Evolutionary conservation across 2,329 filamentous ascomycete genomes (phyloP).

Genomic region (Cryphonectria carpinicola): DNA sequence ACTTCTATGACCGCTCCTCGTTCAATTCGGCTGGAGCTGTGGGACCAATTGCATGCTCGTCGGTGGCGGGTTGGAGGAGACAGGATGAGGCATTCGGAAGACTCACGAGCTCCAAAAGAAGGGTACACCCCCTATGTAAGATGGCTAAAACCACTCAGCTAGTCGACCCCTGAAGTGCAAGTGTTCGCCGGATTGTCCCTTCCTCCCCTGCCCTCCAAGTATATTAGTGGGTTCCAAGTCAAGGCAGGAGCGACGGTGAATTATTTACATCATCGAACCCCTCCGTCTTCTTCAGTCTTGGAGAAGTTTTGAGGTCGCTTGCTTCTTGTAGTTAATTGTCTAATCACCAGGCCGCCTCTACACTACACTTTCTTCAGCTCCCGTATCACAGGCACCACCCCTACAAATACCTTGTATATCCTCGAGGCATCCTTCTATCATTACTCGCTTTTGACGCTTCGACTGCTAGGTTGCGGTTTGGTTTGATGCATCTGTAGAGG

Average conservation of each 20-base stretch:
- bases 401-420: neutral
- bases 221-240: neutral
- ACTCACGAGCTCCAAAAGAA: neutral
- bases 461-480: neutral
- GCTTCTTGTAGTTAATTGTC: neutral
- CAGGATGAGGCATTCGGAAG: neutral
- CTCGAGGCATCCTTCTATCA: neutral
- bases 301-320: neutral
- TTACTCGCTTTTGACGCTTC: neutral
- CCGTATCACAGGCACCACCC: neutral
- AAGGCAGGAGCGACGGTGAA: neutral
- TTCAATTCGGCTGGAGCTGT: neutral
- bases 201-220: neutral
- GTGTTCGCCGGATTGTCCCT: neutral
- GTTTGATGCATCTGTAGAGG: neutral
- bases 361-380: neutral
- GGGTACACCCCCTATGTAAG: neutral
- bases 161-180: neutral
- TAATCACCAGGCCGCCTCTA: neutral
- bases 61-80: neutral
- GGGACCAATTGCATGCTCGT: neutral
- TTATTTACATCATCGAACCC: neutral
- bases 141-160: neutral
- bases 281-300: neutral
- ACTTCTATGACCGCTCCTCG: neutral